phyloP scores from a whole-genome alignment of 2,329 filamentous ascomycete species.

The Cercospora sojina region DNA sequence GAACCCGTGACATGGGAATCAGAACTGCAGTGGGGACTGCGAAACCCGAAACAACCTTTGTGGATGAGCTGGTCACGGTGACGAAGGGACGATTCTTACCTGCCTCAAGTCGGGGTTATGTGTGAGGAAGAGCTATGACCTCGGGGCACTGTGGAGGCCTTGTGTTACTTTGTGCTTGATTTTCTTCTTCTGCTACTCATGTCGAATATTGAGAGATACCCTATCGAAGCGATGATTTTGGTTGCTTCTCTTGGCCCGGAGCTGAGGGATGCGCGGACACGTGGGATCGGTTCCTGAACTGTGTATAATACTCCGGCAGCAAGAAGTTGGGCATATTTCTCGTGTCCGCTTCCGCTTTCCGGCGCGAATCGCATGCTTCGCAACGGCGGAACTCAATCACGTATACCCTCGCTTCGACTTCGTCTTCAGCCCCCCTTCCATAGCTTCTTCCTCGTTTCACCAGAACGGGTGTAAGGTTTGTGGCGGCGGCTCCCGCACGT shows the following conservation, averaged over 20 bases:
- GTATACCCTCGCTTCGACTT: neutral
- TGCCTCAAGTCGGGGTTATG: constrained; percentile 10
- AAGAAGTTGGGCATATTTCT: neutral
- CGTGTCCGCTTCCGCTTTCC: neutral
- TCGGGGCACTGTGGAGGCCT: neutral
- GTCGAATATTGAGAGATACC: neutral
- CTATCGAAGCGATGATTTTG: neutral
- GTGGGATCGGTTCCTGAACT: neutral
- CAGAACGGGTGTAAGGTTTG: neutral
- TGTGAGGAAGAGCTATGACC: neutral
- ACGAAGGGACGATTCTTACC: constrained; percentile 34
- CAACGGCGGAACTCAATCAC: neutral
- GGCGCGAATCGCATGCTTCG: neutral
- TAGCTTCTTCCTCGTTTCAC: neutral
- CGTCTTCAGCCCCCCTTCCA: neutral
- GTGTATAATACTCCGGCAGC: neutral
- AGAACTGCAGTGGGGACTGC: constrained; percentile 35
- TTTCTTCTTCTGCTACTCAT: neutral
- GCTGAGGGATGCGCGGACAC: neutral
- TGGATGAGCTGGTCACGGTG: constrained; percentile 40
- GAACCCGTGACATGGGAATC: constrained; percentile 34
- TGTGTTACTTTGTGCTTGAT: neutral
- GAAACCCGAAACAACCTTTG: constrained; percentile 44
- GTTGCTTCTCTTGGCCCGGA: neutral
- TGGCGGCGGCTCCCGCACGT: neutral